phyloP scores from a whole-genome alignment of 352 stramenopile genomes.

The Thalassiosira ordinaria region DNA sequence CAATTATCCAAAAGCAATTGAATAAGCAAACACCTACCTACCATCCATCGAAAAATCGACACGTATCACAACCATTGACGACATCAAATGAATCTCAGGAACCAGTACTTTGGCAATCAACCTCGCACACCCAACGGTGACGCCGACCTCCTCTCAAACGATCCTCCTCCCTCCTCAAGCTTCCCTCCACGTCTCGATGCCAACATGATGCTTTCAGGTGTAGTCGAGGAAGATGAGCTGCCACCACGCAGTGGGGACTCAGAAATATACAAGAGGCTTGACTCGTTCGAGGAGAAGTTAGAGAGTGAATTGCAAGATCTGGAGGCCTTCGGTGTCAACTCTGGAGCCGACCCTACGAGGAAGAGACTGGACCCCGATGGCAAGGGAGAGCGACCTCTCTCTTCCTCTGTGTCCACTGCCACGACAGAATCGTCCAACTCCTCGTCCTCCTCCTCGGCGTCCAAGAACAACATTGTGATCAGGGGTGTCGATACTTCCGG shows the following conservation, averaged over 20 bases:
- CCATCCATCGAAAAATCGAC: too few relatives aligned
- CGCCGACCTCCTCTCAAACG: not conserved
- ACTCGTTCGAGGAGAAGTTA: not conserved
- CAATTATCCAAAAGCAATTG: too few relatives aligned
- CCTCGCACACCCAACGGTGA: not conserved
- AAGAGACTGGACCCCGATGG: not conserved
- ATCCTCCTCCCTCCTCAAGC: not conserved
- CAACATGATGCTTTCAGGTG: not conserved
- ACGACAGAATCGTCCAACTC: not conserved
- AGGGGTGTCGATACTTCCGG: too few relatives aligned
- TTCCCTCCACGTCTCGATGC: not conserved
- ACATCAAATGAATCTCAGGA: too few relatives aligned
- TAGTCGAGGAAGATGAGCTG: not conserved
- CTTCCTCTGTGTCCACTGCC: not conserved
- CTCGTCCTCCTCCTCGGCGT: not conserved
- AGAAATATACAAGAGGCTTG: not conserved
- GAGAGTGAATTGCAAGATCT: not conserved
- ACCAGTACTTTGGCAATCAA: too few relatives aligned
- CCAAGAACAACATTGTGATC: not conserved
- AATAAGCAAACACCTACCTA: too few relatives aligned
- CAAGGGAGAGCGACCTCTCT: not conserved
- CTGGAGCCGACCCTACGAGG: not conserved
- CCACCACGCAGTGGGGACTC: not conserved
- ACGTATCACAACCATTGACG: too few relatives aligned
- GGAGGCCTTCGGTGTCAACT: not conserved